phyloP scores from a whole-genome alignment of 1,284 basidiomycete species.

The Trichosporon coremiiforme region DNA sequence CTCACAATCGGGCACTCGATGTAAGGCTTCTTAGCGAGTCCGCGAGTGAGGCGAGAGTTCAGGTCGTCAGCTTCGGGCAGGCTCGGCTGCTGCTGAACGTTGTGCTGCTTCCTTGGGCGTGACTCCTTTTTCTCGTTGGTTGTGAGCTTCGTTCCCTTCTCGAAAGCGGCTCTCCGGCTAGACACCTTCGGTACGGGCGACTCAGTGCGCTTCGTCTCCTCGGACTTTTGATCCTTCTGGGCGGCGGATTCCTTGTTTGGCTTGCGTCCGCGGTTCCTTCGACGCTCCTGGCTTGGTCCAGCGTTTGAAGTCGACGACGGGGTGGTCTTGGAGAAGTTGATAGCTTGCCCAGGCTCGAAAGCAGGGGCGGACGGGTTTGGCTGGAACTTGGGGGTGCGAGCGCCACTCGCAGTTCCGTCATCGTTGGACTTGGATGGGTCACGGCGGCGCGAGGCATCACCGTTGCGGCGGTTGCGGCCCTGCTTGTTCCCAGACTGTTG shows the following conservation, averaged over 20 bases:
- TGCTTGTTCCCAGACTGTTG: constrained; percentile 2
- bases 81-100: constrained; percentile 4
- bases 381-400: constrained; percentile 16
- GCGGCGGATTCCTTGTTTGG: background rate
- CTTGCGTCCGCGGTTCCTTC: constrained; percentile 18
- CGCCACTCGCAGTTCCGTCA: constrained; percentile 11
- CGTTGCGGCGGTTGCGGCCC: constrained; percentile 11
- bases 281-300: constrained; percentile 7
- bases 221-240: background rate
- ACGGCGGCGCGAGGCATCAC: background rate
- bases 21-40: constrained; percentile 47
- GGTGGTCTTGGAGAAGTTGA: background rate
- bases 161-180: constrained; percentile 46
- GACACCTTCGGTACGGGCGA: constrained; percentile 23
- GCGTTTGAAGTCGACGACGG: constrained; percentile 4
- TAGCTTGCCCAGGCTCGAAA: constrained; percentile 25
- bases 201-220: background rate
- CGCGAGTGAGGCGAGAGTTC: constrained; percentile 49
- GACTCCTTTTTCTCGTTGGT: constrained; percentile 23
- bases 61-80: constrained; percentile 51
- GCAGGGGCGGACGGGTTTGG: constrained; percentile 24
- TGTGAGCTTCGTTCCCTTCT: constrained; percentile 35
- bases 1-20: constrained; percentile 56
- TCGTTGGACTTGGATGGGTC: background rate
- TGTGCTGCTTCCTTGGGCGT: constrained; percentile 29